Percentiles rank a stretch among this genome's conserved stretches.
Conservation (phyloP, 2,329 filamentous ascomycete genomes). For the Ascochyta clinopodiicola region DNA sequence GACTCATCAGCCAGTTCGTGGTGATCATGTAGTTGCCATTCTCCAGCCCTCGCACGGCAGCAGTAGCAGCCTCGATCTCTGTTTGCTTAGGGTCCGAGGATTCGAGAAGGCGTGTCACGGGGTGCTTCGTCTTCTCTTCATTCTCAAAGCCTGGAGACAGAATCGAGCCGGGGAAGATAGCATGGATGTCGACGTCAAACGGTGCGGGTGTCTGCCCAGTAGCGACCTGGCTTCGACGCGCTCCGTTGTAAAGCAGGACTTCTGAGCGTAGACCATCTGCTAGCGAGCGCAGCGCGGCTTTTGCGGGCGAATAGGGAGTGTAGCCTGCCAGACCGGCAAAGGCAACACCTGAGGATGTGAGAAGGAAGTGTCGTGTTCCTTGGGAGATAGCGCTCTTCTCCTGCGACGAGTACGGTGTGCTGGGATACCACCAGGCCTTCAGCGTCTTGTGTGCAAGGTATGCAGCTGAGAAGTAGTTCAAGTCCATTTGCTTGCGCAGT, state of each 20-base stretch:
- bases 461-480: conserved; percentile 86
- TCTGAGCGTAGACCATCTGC: conserved; percentile 86
- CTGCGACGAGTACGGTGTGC: conserved; percentile 48
- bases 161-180: conserved; percentile 86
- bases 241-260: conserved; percentile 80
- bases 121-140: conserved; percentile 81
- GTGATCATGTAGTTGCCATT: conserved; percentile 80
- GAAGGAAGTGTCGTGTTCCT: conserved; percentile 75
- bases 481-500: conserved; percentile 82
- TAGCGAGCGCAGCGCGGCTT: conserved; percentile 82
- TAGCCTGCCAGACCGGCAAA: conserved; percentile 85
- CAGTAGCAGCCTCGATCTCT: conserved; percentile 76
- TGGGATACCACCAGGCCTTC: conserved; percentile 70
- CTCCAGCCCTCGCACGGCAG: conserved; percentile 76
- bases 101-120: conserved; percentile 79
- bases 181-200: conserved; percentile 77
- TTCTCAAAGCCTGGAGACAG: conserved; percentile 74
- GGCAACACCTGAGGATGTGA: conserved; percentile 79
- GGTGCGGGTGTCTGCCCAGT: conserved; percentile 53
- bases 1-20: conserved; percentile 72
- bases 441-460: conserved; percentile 86
- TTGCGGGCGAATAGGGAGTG: conserved; percentile 80
- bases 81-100: conserved; percentile 80
- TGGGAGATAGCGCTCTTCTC: conserved; percentile 21
- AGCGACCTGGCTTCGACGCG: conserved; percentile 47